These are phyloP conservation scores for Zychaea mexicana DNA, from an alignment of 371 early-diverging fungal genomes.

Conservation along the genomic window DNA sequence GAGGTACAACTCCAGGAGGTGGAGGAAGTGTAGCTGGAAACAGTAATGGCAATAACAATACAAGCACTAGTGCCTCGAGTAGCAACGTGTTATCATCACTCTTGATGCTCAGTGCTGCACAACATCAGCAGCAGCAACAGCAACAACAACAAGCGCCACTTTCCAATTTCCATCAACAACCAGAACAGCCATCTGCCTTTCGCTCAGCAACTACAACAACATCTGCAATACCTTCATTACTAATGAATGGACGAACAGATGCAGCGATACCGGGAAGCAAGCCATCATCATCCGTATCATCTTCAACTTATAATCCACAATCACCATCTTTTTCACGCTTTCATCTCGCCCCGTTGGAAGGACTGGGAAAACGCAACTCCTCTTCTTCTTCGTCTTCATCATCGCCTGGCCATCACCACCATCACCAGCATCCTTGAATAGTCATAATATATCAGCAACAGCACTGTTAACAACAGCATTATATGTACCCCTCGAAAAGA, in stretches of 20 bases:
- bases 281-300: neutral
- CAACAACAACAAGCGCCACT: neutral
- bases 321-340: neutral
- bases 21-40: neutral
- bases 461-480: neutral
- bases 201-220: neutral
- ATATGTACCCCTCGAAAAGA: neutral
- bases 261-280: neutral
- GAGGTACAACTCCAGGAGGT: neutral
- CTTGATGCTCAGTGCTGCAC: constrained; percentile 2
- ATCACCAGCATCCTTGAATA: neutral
- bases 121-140: constrained; percentile 5
- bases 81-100: neutral
- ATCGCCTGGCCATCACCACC: neutral
- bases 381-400: constrained; percentile 1
- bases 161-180: neutral
- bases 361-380: neutral
- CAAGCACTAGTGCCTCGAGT: neutral
- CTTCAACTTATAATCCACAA: neutral
- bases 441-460: neutral
- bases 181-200: neutral
- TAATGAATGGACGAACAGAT: neutral
- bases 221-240: neutral
- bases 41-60: neutral
- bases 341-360: neutral